A percentile compares a stretch with the other conserved stretches of the same genome.
These are phyloP conservation scores for Acacia pycnantha DNA, from an alignment of 331 rosid genomes.

Conservation along the genomic window DNA sequence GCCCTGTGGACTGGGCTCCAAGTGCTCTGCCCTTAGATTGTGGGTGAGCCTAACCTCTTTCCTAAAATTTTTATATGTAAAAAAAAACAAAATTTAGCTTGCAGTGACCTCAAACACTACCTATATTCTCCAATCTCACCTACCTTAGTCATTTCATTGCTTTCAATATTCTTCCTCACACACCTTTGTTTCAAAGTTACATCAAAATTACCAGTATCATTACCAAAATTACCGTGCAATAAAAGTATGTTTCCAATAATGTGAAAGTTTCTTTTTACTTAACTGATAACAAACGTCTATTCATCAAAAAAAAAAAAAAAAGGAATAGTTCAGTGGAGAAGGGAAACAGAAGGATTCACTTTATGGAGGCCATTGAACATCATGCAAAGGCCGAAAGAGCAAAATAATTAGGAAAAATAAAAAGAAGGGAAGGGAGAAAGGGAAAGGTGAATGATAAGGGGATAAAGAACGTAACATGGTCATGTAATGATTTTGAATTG, in stretches of 20 bases:
- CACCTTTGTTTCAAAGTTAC: background rate
- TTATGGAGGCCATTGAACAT: slow-evolving; percentile 10
- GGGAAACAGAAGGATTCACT: background rate
- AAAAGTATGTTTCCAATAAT: background rate
- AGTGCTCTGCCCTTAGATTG: too few species aligned
- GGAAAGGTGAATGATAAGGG: background rate
- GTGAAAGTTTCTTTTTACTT: background rate
- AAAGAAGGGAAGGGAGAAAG: background rate
- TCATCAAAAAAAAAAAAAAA: background rate
- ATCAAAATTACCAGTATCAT: background rate
- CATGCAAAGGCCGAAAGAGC: background rate
- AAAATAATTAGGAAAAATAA: background rate
- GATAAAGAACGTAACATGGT: slow-evolving; percentile 20
- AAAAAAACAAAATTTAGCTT: too few species aligned
- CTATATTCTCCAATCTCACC: background rate
- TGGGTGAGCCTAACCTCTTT: too few species aligned
- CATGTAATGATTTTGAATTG: slow-evolving; percentile 32
- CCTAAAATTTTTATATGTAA: too few species aligned
- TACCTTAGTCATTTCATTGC: background rate
- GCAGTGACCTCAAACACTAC: background rate
- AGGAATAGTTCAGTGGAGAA: background rate
- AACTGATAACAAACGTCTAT: background rate
- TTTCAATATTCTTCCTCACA: background rate
- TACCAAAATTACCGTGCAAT: background rate
- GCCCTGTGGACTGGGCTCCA: too few species aligned